Base-by-base conservation (phyloP, 306 rosid genomes). In the Oxytropis ochrocephala region DNA sequence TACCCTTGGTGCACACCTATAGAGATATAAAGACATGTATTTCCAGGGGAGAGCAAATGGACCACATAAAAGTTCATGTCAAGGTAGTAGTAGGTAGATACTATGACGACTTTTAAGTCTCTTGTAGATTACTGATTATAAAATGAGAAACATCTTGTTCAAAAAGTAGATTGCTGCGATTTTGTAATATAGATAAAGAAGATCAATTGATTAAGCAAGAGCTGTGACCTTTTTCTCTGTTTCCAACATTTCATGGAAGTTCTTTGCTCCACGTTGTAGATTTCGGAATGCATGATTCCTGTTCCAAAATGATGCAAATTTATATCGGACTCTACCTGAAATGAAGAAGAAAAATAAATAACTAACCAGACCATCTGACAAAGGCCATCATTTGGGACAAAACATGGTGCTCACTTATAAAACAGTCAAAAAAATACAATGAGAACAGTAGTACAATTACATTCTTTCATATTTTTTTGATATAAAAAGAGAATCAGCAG, bases 221-320 rank as follows among this genome's bases (percentile, higher is more conserved):
- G 74, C 21, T 68, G 29, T 32, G 68, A 87, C 99, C 99, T 91
- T 88, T 85, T 94, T 87, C 83, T 94, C 99, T 42, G 92, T 91
- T 83, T 91, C 97, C 80, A 88, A 78, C 97, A 83, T 91, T 65
- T 73, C 82, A 64, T 68, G 88, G 75, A 88, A 88, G 64, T 79
- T 84, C 64, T 81, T 91, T 62, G 73, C 82, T 38, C 85, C 84
- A 57, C 96, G 97, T 72, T 88, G 95, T 59, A 94, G 87, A 79
- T 78, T 86, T 84, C 96, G 82, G 36, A 88, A 50, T 74, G 89
- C 88, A 75, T 94, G 97, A 84, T 94, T 94, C 83, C 99, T 91
- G 81, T 94, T 94, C 99, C 99, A 94, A 84, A 94, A 94, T 77
- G 99, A 94, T 42, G 99, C 97, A 88, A 94, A 94, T 64, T 82